phyloP scores from a whole-genome alignment of 2,329 filamentous ascomycete species.

The Exophiala sideris region DNA sequence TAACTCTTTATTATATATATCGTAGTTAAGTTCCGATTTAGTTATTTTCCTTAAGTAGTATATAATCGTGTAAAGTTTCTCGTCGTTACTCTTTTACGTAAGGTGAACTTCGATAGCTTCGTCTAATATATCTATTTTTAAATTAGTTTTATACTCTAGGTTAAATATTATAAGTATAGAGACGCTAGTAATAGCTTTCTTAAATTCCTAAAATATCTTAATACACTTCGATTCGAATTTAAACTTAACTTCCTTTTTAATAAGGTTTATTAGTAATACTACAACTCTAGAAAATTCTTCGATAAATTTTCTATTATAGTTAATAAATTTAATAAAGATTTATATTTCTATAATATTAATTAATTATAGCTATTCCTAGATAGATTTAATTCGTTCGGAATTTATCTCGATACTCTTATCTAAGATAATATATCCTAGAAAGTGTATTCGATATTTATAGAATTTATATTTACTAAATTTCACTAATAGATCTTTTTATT shows the following conservation, averaged over 20 bases:
- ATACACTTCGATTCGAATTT: constrained; percentile 15
- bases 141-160: neutral
- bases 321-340: constrained; percentile 8
- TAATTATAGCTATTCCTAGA: constrained; percentile 19
- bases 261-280: constrained; percentile 24
- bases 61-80: constrained; percentile 2
- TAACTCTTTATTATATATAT: constrained; percentile 26
- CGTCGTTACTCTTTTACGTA: constrained; percentile 16
- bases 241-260: constrained; percentile 4
- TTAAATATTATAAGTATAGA: constrained; percentile 21
- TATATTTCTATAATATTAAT: constrained; percentile 16
- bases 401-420: constrained; percentile 30
- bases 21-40: neutral
- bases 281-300: constrained; percentile 25
- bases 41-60: neutral
- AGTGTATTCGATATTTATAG: constrained; percentile 30
- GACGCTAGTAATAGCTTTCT: too few relatives aligned
- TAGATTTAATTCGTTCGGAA: constrained; percentile 28
- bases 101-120: too few relatives aligned
- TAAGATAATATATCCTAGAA: constrained; percentile 33
- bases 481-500: constrained; percentile 16
- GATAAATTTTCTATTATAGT: constrained; percentile 32
- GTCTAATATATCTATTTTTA: constrained; percentile 21
- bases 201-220: too few relatives aligned
- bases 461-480: constrained; percentile 34